Conservation (phyloP, 192 early-diverging fungal genomes). For the Coemansia javaensis region DNA sequence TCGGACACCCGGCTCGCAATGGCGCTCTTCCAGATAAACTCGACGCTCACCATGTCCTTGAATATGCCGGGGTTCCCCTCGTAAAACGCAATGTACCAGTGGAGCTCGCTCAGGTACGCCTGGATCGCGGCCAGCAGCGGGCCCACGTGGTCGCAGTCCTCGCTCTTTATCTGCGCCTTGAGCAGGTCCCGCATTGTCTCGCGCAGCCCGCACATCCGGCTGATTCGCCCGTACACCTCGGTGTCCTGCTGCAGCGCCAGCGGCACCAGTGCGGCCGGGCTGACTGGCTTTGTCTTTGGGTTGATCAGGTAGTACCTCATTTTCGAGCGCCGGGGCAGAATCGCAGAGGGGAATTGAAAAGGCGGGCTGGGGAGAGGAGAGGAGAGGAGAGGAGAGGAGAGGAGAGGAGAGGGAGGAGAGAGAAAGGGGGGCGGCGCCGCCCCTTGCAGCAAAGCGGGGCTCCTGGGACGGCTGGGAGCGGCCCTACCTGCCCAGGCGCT, state of each 20-base stretch:
- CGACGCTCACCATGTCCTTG: conserved; percentile 28
- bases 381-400: neutral
- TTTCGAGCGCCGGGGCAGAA: neutral
- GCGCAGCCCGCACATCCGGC: conserved; percentile 36
- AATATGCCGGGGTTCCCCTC: conserved; percentile 29
- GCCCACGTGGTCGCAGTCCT: conserved; percentile 30
- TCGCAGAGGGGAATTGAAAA: neutral
- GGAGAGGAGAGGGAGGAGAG: no score
- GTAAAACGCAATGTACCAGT: conserved; percentile 40
- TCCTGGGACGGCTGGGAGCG: no score
- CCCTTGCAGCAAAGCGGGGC: neutral
- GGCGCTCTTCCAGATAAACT: conserved; percentile 51
- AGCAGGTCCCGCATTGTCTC: conserved; percentile 47
- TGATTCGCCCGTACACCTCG: conserved; percentile 33
- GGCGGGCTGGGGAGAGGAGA: neutral
- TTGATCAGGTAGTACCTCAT: conserved; percentile 41
- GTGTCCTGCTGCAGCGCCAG: conserved; percentile 40
- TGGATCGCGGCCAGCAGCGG: conserved; percentile 20
- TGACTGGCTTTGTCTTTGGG: conserved; percentile 44
- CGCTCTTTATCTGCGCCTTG: conserved; percentile 39
- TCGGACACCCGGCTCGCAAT: conserved; percentile 35
- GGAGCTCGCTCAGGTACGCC: conserved; percentile 37
- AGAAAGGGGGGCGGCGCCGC: no score
- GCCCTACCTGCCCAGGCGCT: conserved; percentile 23
- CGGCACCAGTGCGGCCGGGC: conserved; percentile 25